Evolutionary conservation across 257 asterid genomes (phyloP).

Genomic region (Misopates orontium): DNA sequence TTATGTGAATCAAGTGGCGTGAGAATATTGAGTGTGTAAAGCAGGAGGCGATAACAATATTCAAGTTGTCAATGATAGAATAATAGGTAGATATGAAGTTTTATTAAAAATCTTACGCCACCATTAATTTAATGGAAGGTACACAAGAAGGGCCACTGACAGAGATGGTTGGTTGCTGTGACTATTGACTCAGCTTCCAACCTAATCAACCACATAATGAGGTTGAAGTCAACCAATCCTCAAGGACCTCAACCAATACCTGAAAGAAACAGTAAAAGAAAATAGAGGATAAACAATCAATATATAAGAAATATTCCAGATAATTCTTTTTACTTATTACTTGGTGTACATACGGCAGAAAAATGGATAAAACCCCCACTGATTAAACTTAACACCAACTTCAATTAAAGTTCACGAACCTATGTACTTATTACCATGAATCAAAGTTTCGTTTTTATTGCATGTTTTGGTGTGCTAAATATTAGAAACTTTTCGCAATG

Average conservation of each 20-base stretch:
- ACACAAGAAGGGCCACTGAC: background rate
- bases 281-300: background rate
- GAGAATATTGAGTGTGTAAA: constrained; percentile 12
- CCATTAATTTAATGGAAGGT: background rate
- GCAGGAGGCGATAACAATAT: background rate
- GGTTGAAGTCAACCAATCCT: constrained; percentile 20
- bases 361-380: too few species aligned
- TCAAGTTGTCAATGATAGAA: background rate
- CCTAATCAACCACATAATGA: constrained; percentile 3
- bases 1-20: constrained; percentile 16
- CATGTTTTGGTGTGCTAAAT: too few species aligned
- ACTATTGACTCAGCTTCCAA: constrained; percentile 30
- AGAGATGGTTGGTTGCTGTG: constrained; percentile 18
- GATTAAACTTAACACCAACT: too few species aligned
- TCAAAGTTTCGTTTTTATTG: too few species aligned
- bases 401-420: too few species aligned
- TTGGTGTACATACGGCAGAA: too few species aligned
- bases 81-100: background rate
- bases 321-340: background rate
- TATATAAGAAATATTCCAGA: background rate
- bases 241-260: background rate
- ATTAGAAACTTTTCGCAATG: too few species aligned
- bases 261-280: background rate
- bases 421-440: too few species aligned
- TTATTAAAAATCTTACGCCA: background rate